Evolutionary conservation across 2,329 filamentous ascomycete genomes (phyloP).

Genomic region (Calcarisporium arbuscula): DNA sequence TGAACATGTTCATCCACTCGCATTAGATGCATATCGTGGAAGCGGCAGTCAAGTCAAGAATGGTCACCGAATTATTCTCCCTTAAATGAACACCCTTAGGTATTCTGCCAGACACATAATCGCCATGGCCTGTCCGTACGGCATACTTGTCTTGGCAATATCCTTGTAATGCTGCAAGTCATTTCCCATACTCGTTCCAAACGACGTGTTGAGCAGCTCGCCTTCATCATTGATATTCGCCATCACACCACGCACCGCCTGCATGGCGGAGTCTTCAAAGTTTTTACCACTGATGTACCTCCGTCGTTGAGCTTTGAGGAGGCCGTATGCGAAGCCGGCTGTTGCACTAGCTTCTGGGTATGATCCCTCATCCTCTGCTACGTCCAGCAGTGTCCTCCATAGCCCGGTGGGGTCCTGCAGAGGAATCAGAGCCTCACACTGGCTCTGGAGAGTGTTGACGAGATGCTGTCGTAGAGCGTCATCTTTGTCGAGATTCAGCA

Average conservation of each 20-base stretch:
- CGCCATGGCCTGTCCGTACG: conserved; percentile 78
- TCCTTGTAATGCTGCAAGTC: conserved; percentile 70
- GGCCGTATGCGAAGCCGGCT: conserved; percentile 74
- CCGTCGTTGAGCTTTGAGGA: conserved; percentile 66
- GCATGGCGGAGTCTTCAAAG: conserved; percentile 55
- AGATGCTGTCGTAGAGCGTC: conserved; percentile 58
- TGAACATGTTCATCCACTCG: too few relatives aligned
- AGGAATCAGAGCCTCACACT: conserved; percentile 57
- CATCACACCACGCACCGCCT: conserved; percentile 61
- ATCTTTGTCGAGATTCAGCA: conserved; percentile 56
- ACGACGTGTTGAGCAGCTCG: conserved; percentile 68
- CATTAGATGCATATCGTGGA: too few relatives aligned
- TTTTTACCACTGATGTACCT: conserved; percentile 59
- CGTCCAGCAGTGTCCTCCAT: conserved; percentile 70
- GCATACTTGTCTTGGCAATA: conserved; percentile 73
- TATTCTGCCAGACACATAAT: conserved; percentile 77
- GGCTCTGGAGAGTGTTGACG: conserved; percentile 58
- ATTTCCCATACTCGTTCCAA: conserved; percentile 72
- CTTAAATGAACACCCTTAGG: conserved; percentile 40
- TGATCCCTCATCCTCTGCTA: conserved; percentile 58
- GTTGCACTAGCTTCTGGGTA: conserved; percentile 74
- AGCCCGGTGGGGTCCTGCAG: conserved; percentile 58
- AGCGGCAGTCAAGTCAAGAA: too few relatives aligned
- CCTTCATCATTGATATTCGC: conserved; percentile 59
- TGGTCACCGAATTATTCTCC: too few relatives aligned